A percentile compares a stretch with the other conserved stretches of the same genome.
phyloP scores from a whole-genome alignment of 176 grass and related monocot species.

The Chloris gayana region DNA sequence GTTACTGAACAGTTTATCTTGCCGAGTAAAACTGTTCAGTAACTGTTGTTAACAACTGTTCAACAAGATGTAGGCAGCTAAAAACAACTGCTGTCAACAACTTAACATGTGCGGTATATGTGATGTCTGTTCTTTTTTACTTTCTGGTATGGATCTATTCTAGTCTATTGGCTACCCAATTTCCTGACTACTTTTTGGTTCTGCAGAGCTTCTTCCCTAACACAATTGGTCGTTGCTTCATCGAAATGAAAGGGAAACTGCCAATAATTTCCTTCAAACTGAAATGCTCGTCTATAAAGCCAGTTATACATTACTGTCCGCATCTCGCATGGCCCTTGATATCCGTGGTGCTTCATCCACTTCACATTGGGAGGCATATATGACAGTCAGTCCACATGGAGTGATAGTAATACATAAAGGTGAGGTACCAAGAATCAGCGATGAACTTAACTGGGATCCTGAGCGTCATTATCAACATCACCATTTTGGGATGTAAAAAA shows the following conservation, averaged over 20 bases:
- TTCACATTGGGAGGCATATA: not conserved
- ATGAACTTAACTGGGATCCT: constrained; percentile 45
- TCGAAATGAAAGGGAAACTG: not conserved
- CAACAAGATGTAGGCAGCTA: not conserved
- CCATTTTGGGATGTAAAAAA: constrained; percentile 69
- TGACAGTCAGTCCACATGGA: not conserved
- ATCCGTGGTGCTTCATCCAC: not conserved
- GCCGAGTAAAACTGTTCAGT: too few species aligned
- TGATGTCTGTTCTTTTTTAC: not conserved
- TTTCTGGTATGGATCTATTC: not conserved
- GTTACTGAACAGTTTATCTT: not conserved
- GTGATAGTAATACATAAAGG: not conserved
- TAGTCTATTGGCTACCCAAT: not conserved
- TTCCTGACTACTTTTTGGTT: constrained; percentile 5
- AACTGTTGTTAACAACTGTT: too few species aligned
- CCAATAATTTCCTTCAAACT: not conserved
- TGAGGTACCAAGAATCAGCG: not conserved
- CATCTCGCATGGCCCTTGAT: not conserved
- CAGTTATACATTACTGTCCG: not conserved
- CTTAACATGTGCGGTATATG: not conserved
- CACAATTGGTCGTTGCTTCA: not conserved
- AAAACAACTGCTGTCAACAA: not conserved
- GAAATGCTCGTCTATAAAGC: constrained; percentile 10
- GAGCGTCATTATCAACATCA: constrained; percentile 33
- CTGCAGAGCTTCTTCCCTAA: not conserved